phyloP scores from a whole-genome alignment of 1,284 basidiomycete genomes.

The Moniliophthora roreri region DNA sequence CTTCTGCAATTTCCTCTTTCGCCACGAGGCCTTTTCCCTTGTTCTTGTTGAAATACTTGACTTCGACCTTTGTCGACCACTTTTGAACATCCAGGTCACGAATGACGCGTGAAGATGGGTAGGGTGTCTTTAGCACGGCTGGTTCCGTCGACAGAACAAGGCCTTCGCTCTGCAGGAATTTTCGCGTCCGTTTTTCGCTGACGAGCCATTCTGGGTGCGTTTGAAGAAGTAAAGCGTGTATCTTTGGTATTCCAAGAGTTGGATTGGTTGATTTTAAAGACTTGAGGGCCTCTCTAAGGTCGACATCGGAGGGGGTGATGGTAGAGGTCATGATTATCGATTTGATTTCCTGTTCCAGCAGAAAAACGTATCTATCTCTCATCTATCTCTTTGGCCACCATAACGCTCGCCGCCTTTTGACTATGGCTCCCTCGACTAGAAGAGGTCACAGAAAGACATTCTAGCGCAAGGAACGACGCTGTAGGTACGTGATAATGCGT shows the following conservation, averaged over 20 bases:
- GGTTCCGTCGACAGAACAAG: slow-evolving; percentile 35
- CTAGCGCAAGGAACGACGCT: no score
- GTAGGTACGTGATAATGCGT: no score
- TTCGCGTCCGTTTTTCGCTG: slow-evolving; percentile 79
- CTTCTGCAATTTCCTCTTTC: slow-evolving; percentile 60
- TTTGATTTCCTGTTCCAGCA: no score
- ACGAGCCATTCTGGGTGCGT: slow-evolving; percentile 70
- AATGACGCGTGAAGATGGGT: slow-evolving; percentile 69
- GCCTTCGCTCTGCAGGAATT: slow-evolving; percentile 62
- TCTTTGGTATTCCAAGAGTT: slow-evolving; percentile 66
- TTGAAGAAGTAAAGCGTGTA: slow-evolving; percentile 62
- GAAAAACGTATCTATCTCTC: no score
- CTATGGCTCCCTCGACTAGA: no score
- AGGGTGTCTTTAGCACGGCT: slow-evolving; percentile 23
- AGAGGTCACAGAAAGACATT: no score
- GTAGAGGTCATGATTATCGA: neutral
- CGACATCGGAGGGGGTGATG: slow-evolving; percentile 34
- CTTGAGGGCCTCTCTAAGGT: slow-evolving; percentile 39
- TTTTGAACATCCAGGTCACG: slow-evolving; percentile 59
- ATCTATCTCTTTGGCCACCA: no score
- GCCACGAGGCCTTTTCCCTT: slow-evolving; percentile 88
- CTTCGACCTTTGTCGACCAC: slow-evolving; percentile 66
- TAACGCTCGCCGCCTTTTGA: no score
- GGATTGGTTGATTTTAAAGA: slow-evolving; percentile 54
- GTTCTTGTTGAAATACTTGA: slow-evolving; percentile 65